Evolutionary conservation across 2,329 filamentous ascomycete species (phyloP), one percentile per base, ranked within the genome.

Genomic region (Colletotrichum sp.): DNA sequence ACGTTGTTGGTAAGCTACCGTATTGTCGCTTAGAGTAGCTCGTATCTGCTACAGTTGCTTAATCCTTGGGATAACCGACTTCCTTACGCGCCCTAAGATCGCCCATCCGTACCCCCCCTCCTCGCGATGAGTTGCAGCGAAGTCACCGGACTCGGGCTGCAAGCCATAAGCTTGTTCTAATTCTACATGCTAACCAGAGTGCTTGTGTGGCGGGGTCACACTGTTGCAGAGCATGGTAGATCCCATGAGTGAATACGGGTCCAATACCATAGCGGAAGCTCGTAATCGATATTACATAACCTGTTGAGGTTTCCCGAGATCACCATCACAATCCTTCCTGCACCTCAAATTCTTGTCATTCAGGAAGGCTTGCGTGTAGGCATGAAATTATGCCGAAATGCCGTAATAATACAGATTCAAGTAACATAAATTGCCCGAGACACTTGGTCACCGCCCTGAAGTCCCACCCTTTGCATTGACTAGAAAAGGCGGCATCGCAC

Each of bases 1-100:
- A 4, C 1, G 4, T 8, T 10, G 10, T 7, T 1, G n/a, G n/a
- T n/a, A 12, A n/a, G 43, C 18, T 21, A 10, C 9, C 18, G 10
- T 7, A 21, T 6, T 7, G 6, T 48, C 2, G 18, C 4, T 48
- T 7, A 1, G 0, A 48, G 43, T 48, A 48, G 18, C 18, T 48
- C 43, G 43, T 48, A 48, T 12, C 6, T 48, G n/a, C n/a, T 21
- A n/a, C 10, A 48, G 10, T 12, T 21, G n/a, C 43, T 3, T 21
- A 48, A 48, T 48, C 9, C 18, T 21, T 21, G 18, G 9, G 10
- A 21, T 48, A 6, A 6, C 5, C 10, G 4, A 13, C 10, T n/a
- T 48, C 43, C n/a, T 21, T 48, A 12, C 43, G 43, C 43, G 18
- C 43, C 3, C n/a, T 21, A 7, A 13, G 43, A 48, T 48, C 43